Base-by-base conservation (phyloP, 2,329 filamentous ascomycete species). In the Acrocalymma vagum region DNA sequence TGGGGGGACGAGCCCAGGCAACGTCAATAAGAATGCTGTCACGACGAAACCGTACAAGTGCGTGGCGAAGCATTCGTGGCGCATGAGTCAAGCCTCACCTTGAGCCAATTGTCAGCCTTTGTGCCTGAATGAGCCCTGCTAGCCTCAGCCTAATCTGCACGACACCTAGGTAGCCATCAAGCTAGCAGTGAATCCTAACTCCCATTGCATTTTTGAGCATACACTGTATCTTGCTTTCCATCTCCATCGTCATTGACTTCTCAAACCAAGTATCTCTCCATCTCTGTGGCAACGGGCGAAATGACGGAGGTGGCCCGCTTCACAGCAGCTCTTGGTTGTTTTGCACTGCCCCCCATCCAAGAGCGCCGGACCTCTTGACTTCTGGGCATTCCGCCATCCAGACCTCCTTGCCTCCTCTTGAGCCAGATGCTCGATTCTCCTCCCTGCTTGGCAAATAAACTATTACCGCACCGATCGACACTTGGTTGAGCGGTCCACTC, bases 301-400 rank as follows among this genome's bases (percentile, higher is more conserved):
- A 13, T 9, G 17, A 5, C 30, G 9, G 18, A 22, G 9, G 18
- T 13, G n/a, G 20, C 16, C 20, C 30, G 30, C 30, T 33, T 33
- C 30, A 10, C 13, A 13, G 30, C 10, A 14, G 18, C 11, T 7
- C 9, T 15, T 23, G 17, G n/a, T 9, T 4, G 16, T 22, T 36
- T 29, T 48, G 45, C 45, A 48, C 45, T 48, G 45, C n/a, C 45
- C 45, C 45, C 42, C 32, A 41, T 45, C 37, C 42, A 45, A 45
- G 33, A 42, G 28, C 33, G 27, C 42, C 42, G 37, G 33, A n/a
- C 15, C 32, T 11, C 38, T 45, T 45, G 37, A 34, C 22, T 33
- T 30, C 31, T 38, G 37, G 36, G 24, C 33, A 42, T 46, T 29
- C 31, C 42, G 37, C 37, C 34, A 38, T 29, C 33, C 26, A 38